A percentile compares a stretch with the other conserved stretches of the same genome.
phyloP scores from a whole-genome alignment of 768 basidiomycete genomes.

The Strobilomyces echinocephalus region DNA sequence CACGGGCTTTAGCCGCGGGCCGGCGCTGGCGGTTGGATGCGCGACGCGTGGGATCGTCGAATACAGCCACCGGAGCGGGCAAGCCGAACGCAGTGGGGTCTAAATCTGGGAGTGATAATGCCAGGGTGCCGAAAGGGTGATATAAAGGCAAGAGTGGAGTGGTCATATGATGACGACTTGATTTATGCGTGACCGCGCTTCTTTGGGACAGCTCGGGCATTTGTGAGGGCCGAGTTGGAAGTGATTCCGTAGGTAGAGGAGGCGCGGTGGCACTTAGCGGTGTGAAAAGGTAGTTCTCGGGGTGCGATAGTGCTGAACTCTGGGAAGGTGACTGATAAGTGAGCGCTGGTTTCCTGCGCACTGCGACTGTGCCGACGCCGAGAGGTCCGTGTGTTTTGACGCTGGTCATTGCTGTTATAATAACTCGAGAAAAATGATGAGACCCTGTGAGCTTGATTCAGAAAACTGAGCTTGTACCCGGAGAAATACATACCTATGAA shows the following conservation, averaged over 20 bases:
- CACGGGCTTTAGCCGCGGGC: conserved; percentile 46
- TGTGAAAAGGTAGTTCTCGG: conserved; percentile 19
- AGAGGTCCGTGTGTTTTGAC: conserved; percentile 16
- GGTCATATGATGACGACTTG: conserved; percentile 21
- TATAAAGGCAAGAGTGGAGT: conserved; percentile 58
- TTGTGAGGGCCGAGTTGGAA: conserved; percentile 9
- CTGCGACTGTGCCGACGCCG: conserved; percentile 16
- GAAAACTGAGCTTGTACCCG: background rate
- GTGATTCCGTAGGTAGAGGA: conserved; percentile 7
- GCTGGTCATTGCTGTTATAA: conserved; percentile 21
- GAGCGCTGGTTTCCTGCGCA: conserved; percentile 51
- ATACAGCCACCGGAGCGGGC: conserved; percentile 41
- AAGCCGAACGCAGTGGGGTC: conserved; percentile 56
- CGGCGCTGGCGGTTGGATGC: conserved; percentile 44
- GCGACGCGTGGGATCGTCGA: conserved; percentile 41
- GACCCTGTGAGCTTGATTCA: conserved; percentile 11
- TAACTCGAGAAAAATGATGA: conserved; percentile 3
- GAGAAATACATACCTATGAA: conserved; percentile 19
- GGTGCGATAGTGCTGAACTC: conserved; percentile 24
- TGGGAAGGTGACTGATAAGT: conserved; percentile 57
- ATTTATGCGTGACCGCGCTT: conserved; percentile 16
- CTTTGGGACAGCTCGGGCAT: conserved; percentile 13
- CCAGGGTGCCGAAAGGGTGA: conserved; percentile 60
- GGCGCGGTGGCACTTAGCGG: conserved; percentile 15
- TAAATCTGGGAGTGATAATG: conserved; percentile 61